Conservation (phyloP, 257 asterid genomes). For the Anisodus acutangulus region DNA sequence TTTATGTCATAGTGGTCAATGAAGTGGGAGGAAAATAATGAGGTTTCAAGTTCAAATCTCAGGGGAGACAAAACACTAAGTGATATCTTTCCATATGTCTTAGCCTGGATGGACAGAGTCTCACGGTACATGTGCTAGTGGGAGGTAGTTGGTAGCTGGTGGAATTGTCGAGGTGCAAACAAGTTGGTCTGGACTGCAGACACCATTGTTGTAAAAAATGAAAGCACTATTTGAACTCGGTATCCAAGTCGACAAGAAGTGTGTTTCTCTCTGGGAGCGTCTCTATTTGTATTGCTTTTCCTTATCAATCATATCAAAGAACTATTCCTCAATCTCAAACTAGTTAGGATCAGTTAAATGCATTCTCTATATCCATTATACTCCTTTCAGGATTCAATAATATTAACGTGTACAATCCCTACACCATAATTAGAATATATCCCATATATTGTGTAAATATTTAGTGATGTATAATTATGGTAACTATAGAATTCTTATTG, state of each 20-base stretch:
- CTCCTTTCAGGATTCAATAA: background rate
- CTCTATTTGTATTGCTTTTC: background rate
- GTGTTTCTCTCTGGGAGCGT: background rate
- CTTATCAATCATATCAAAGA: background rate
- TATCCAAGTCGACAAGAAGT: background rate
- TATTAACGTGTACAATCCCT: too few relatives aligned
- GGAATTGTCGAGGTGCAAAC: background rate
- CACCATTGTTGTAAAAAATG: background rate
- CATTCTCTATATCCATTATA: slow-evolving; percentile 9
- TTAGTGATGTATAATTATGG: too few relatives aligned
- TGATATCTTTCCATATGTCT: background rate
- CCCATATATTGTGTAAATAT: too few relatives aligned
- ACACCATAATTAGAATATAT: too few relatives aligned
- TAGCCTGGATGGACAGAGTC: background rate
- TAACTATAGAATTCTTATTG: too few relatives aligned
- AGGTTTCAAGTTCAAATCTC: background rate
- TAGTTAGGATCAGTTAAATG: slow-evolving; percentile 4
- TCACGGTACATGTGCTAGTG: background rate
- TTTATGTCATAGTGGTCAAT: background rate
- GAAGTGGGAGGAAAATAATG: background rate
- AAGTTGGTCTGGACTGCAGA: background rate
- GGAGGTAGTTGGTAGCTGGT: background rate
- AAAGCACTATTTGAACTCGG: background rate
- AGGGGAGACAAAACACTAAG: background rate
- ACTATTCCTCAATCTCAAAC: background rate